Evolutionary conservation across 2,329 filamentous ascomycete species (phyloP), one percentile per base, ranked within the genome.

Genomic region (Ceratocystiopsis minuta): DNA sequence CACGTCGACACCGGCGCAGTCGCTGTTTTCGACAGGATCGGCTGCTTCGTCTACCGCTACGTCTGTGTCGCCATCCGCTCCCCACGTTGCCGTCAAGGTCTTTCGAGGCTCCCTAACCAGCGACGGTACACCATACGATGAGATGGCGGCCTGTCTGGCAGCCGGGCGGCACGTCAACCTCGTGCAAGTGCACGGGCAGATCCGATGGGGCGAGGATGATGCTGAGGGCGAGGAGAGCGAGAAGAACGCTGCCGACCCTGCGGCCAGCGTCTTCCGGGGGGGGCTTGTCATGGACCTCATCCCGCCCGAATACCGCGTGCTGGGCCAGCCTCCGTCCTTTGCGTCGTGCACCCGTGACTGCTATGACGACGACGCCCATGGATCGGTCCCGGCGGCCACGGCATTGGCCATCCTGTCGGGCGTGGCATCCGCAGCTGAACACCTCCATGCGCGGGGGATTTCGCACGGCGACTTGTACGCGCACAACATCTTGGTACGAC

Each of bases 281-380:
- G 65, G 65, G 1, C 54, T 68, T 16, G 59, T 68, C 28, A 61
- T 67, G 52, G 58, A 67, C 48, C 60, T 65, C n/a, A 57, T 68
- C 9, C 62, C 65, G 12, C 54, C 58, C 1, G 48, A 53, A 18
- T 68, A 66, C 48, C 52, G 46, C 12, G 61, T 61, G 16, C 55
- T 68, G 10, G 63, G 64, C 6, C 54, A 57, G 32, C 64, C 63
- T 15, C 64, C 64, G 10, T 64, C 60, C 4, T 47, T 67, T 36
- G 54, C 60, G 33, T 60, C 52, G n/a, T 67, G 65, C 52, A 67
- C 64, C 5, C 55, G 65, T 16, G 65, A 67, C 46, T 52, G 53
- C 10, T 67, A 63, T 41, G 50, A 52, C n/a, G 32, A 24, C 0
- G 53, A 51, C 16, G 54, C 52, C 5, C 43, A 45, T 3, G 54